Base-by-base conservation (phyloP, 495 filamentous ascomycete species). In the Evansstolkia leycettana region DNA sequence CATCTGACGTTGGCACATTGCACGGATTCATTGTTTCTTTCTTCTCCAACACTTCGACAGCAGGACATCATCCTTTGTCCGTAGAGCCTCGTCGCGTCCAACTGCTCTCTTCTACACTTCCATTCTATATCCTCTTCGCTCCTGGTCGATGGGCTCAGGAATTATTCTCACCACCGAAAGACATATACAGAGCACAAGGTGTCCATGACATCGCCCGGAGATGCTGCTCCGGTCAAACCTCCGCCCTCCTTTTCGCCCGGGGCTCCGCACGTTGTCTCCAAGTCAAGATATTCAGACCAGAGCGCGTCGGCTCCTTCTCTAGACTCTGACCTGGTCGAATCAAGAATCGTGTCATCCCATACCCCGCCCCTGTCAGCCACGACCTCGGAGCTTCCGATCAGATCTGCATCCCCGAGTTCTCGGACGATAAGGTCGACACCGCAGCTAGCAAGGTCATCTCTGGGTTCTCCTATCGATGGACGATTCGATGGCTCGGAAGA, bases 171-270 rank as follows among this genome's bases (percentile, higher is more conserved):
- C 29, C 18, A 16, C 31, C 20, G 36, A 30, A 39, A 33, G 19
- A 33, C 16, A 17, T 26, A 36, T 26, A 28, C 31, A 17, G 31
- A 31, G 23, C 32, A 19, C n/a, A 17, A 33, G 61, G 48, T 55
- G 60, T 70, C 64, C 68, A 76, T 78, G 73, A 75, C 67, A 66
- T 67, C 72, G 59, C 60, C 65, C 46, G 65, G 64, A 64, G 65
- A 76, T 78, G 71, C 58, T 57, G 53, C 70, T 49, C 68, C 75
- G 51, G 60, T 73, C 54, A 70, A 72, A 58, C 69, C 73, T 56
- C 65, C 68, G 52, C 68, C 70, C 55, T 70, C 72, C 45, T 67
- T 69, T 46, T 66, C 72, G 38, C 58, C 62, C 47, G 63, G 66
- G 46, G 49, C 65, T 44, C 60, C 68, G 35, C 64, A 70, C 52